Percentiles rank a stretch among this genome's conserved stretches.
These are phyloP conservation scores for Mallotus repandus DNA, from an alignment of 441 rosid genomes.

Conservation along the genomic window DNA sequence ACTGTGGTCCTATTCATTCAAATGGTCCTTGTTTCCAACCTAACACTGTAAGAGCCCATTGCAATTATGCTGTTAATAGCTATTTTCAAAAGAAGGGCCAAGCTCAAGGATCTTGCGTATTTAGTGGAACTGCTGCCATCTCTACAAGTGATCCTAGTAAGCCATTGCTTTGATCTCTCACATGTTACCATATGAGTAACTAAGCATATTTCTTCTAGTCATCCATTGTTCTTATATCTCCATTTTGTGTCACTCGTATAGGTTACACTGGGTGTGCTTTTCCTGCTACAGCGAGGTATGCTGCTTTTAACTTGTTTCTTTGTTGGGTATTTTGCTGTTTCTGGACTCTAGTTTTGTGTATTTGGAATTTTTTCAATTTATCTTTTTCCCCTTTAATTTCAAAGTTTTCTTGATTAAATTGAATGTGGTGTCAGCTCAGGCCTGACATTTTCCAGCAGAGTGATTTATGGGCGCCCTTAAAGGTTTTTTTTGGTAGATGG, in stretches of 20 bases:
- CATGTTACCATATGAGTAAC: not conserved
- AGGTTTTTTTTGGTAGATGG: not conserved
- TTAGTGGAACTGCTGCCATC: conserved; percentile 58
- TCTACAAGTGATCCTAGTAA: conserved; percentile 72
- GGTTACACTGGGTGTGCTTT: conserved; percentile 45
- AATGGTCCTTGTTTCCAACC: conserved; percentile 76
- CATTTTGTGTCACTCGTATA: conserved; percentile 14
- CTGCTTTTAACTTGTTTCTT: conserved; percentile 3
- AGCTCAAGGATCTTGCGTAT: conserved; percentile 61
- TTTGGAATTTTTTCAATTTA: not conserved
- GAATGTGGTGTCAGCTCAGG: conserved; percentile 11
- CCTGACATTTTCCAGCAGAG: not conserved
- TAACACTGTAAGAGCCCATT: conserved; percentile 73
- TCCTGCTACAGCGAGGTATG: conserved; percentile 49
- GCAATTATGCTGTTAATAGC: conserved; percentile 89
- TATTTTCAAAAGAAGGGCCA: conserved; percentile 76
- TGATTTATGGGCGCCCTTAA: conserved; percentile 1
- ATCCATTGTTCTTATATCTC: not conserved
- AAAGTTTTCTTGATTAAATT: not conserved
- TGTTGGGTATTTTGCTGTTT: not conserved
- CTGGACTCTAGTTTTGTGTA: not conserved
- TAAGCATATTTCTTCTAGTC: not conserved
- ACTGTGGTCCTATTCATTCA: conserved; percentile 56
- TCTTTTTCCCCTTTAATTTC: not conserved
- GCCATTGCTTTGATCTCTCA: conserved; percentile 10